Conservation (phyloP, 208 protist genomes). For the Leptomonas pyrrhocoris region DNA sequence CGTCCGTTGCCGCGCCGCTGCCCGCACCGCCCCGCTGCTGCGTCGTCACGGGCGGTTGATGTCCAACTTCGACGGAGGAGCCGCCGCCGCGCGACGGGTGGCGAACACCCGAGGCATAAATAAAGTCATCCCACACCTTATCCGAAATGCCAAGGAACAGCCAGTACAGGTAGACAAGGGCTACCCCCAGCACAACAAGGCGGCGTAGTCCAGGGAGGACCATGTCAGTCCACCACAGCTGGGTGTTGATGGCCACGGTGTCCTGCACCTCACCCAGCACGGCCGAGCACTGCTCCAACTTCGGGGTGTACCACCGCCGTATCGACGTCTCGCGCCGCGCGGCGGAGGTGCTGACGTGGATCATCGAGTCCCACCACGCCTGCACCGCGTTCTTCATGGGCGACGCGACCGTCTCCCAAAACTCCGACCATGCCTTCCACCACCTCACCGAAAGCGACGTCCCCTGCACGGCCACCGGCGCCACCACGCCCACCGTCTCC, state of each 20-base stretch:
- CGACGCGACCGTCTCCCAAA: conserved; percentile 79
- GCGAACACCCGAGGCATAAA: conserved; percentile 29
- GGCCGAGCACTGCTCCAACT: conserved; percentile 20
- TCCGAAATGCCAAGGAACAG: conserved; percentile 32
- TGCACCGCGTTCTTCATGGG: conserved; percentile 83
- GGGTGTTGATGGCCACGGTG: conserved; percentile 35
- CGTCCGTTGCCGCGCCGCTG: too few species aligned
- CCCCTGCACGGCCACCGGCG: conserved; percentile 45
- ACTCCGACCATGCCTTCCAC: conserved; percentile 75
- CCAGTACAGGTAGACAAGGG: conserved; percentile 44
- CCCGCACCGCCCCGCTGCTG: background rate
- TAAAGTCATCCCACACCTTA: conserved; percentile 32
- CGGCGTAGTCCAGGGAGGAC: conserved; percentile 17
- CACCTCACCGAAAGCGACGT: conserved; percentile 58
- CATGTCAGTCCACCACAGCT: conserved; percentile 36
- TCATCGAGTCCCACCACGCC: conserved; percentile 75
- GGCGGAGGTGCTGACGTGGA: conserved; percentile 54
- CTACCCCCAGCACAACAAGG: conserved; percentile 13
- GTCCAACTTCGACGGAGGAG: background rate
- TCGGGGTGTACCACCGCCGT: conserved; percentile 63
- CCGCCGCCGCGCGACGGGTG: background rate
- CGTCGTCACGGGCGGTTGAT: background rate
- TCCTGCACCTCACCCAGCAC: conserved; percentile 33
- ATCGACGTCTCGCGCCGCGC: conserved; percentile 70
- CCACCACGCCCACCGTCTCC: conserved; percentile 23